Base-by-base conservation (phyloP, 257 asterid genomes). In the Scutellaria minor region DNA sequence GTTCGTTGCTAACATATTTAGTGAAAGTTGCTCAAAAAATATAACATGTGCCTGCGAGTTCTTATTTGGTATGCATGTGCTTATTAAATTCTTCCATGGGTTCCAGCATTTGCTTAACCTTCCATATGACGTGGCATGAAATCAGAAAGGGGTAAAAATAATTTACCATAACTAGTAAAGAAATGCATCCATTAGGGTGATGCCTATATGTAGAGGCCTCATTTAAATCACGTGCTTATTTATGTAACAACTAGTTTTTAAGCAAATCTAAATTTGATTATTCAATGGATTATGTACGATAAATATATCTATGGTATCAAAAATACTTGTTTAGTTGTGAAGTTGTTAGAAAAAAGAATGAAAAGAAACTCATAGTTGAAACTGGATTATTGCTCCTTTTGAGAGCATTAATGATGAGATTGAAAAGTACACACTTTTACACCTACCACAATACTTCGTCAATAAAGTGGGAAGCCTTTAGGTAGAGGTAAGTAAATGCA, bases 401-500 rank as follows among this genome's bases (percentile, higher is more conserved):
- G 68, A 69, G 76, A 72, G 76, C 87, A 64, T 83, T 54, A 81
- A 78, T 78, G 78, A 66, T 68, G 75, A 73, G 75, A 48, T 69
- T 47, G 62, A 77, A 77, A 83, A 68, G 81, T 44, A 58, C 65
- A 47, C 68, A 75, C 64, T 72, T 44, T 42, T 68, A 31, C 84
- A 84, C 77, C 89, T 80, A 86, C 85, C 79, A 52, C 80, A 45
- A 61, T 79, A 68, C 74, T 77, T 74, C 9, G 75, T 79, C 81
- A 62, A 82, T 37, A 83, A 82, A 82, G 84, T 41, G 44, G 76
- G 50, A 64, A 64, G 62, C 78, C 83, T 85, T 79, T 74, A 72
- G 83, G 81, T 75, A 65, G 75, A 68, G 64, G 58, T 44, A 64
- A 68, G 62, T 81, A 77, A 84, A 84, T 84, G 86, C 80, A 59